These are phyloP conservation scores for Oryza punctata DNA, from an alignment of 176 grass and related monocot genomes.

Conservation along the genomic window DNA sequence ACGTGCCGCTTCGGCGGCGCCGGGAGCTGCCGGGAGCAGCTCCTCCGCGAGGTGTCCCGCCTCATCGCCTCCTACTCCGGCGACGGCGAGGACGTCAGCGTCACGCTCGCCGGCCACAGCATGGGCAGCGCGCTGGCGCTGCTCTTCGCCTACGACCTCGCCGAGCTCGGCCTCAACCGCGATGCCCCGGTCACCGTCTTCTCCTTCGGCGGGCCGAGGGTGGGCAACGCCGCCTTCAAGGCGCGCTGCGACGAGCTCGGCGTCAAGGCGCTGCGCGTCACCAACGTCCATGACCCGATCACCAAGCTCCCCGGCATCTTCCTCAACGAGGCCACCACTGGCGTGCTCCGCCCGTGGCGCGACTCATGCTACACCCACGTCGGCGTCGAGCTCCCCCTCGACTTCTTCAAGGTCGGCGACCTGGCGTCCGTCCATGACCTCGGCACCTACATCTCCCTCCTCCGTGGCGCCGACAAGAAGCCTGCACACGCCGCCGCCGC, in stretches of 20 bases:
- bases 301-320: slow-evolving; percentile 77
- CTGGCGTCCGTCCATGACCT: slow-evolving; percentile 73
- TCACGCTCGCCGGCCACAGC: slow-evolving; percentile 85
- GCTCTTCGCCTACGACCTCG: slow-evolving; percentile 75
- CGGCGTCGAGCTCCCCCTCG: slow-evolving; percentile 72
- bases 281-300: slow-evolving; percentile 71
- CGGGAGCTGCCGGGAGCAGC: slow-evolving; percentile 83
- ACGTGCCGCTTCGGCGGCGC: slow-evolving; percentile 61
- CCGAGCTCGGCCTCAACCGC: slow-evolving; percentile 66
- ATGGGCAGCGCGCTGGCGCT: slow-evolving; percentile 80
- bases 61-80: slow-evolving; percentile 27
- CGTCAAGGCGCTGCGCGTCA: slow-evolving; percentile 74
- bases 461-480: slow-evolving; percentile 38
- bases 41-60: slow-evolving; percentile 68
- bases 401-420: slow-evolving; percentile 62
- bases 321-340: slow-evolving; percentile 63
- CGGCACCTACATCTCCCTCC: slow-evolving; percentile 62
- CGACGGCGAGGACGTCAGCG: slow-evolving; percentile 57
- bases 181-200: slow-evolving; percentile 60
- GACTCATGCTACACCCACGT: slow-evolving; percentile 73
- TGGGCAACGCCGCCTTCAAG: slow-evolving; percentile 81
- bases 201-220: slow-evolving; percentile 82
- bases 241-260: slow-evolving; percentile 74
- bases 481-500: not conserved
- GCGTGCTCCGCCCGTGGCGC: slow-evolving; percentile 44